phyloP scores from a whole-genome alignment of 2,329 filamentous ascomycete species.

The Mycosphaerella sp. region DNA sequence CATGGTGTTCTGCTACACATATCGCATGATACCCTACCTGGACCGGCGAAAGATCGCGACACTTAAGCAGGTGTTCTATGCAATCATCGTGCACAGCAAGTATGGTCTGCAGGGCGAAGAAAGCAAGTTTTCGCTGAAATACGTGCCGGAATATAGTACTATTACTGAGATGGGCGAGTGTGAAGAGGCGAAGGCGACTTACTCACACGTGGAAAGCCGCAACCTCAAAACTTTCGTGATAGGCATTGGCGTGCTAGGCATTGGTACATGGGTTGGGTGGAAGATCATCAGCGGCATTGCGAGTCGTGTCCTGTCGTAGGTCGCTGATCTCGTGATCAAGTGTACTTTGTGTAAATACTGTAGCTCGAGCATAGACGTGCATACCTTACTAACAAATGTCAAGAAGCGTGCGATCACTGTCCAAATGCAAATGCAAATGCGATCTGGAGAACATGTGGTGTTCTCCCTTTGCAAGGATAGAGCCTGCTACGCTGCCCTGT shows the following conservation, averaged over 20 bases:
- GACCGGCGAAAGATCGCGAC: conserved; percentile 50
- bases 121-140: conserved; percentile 48
- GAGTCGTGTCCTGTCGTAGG: conserved; percentile 20
- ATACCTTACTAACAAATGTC: too few species aligned
- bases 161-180: conserved; percentile 45
- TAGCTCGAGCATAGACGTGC: conserved; percentile 3
- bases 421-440: too few species aligned
- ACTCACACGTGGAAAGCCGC: conserved; percentile 42
- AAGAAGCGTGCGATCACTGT: too few species aligned
- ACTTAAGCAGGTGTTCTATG: conserved; percentile 51
- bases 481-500: neutral
- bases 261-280: conserved; percentile 21
- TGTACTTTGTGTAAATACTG: conserved; percentile 3
- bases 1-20: conserved; percentile 49
- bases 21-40: conserved; percentile 45
- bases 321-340: too few species aligned
- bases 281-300: conserved; percentile 21
- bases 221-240: conserved; percentile 45
- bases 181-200: conserved; percentile 36
- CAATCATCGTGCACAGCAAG: conserved; percentile 57
- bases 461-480: neutral
- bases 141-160: conserved; percentile 49
- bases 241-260: conserved; percentile 26
- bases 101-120: conserved; percentile 57
- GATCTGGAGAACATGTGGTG: neutral